phyloP scores from a whole-genome alignment of 345 rosid species.

The Pugionium cornutum region DNA sequence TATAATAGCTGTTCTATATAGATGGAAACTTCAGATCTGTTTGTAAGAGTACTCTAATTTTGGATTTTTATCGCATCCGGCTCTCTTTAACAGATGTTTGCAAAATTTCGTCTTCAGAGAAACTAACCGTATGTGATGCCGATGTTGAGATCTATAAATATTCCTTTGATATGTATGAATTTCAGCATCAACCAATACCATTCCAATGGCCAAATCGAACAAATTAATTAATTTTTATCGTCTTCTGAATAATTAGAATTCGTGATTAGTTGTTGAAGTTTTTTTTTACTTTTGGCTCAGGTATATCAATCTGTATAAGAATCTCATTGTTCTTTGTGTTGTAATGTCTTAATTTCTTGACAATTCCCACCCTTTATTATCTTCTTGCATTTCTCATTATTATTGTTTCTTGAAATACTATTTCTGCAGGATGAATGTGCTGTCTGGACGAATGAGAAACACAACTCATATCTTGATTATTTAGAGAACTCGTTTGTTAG shows the following conservation, averaged over 20 bases:
- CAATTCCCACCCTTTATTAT: background rate
- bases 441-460: constrained; percentile 80
- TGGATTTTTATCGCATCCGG: background rate
- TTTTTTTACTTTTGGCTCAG: background rate
- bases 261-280: constrained; percentile 5
- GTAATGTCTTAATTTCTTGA: background rate
- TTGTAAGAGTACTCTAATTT: too few relatives aligned
- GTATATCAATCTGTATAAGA: background rate
- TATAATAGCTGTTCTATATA: background rate
- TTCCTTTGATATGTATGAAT: background rate
- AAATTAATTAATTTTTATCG: background rate
- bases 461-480: constrained; percentile 53
- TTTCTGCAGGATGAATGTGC: constrained; percentile 46
- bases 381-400: constrained; percentile 5
- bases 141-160: constrained; percentile 12
- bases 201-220: constrained; percentile 4
- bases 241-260: background rate
- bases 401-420: background rate
- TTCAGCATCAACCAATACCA: constrained; percentile 4
- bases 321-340: background rate
- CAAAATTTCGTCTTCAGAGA: background rate
- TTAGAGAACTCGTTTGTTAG: constrained; percentile 71
- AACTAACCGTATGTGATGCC: background rate
- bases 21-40: constrained; percentile 27
- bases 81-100: background rate